phyloP scores from a whole-genome alignment of 768 basidiomycete species.

The Rhodotorula sphaerocarpa region DNA sequence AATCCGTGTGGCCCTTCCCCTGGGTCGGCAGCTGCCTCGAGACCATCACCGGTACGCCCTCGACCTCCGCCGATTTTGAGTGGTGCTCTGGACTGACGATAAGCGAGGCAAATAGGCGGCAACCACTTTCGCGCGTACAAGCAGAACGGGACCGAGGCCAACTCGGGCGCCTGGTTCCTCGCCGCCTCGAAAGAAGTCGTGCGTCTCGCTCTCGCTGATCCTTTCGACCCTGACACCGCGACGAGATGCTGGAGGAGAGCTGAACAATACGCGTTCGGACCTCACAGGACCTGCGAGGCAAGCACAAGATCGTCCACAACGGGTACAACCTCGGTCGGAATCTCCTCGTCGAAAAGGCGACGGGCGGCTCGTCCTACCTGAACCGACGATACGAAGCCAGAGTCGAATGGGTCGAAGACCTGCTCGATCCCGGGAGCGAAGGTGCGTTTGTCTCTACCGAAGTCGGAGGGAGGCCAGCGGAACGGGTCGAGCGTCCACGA shows the following conservation, averaged over 20 bases:
- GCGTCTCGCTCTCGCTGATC: too few relatives aligned
- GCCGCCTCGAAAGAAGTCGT: conserved; percentile 63
- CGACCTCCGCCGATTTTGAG: neutral
- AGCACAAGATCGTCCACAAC: conserved; percentile 63
- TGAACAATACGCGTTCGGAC: too few relatives aligned
- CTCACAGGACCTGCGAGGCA: conserved; percentile 29
- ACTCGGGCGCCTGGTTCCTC: conserved; percentile 76
- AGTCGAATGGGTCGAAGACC: conserved; percentile 64
- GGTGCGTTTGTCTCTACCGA: too few relatives aligned
- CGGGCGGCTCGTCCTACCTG: conserved; percentile 56
- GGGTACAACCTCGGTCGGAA: conserved; percentile 79
- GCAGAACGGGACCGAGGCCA: conserved; percentile 66
- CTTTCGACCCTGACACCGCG: too few relatives aligned
- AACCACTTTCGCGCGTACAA: conserved; percentile 84
- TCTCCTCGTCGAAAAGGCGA: conserved; percentile 59
- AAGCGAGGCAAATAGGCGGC: conserved; percentile 55
- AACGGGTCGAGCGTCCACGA: too few relatives aligned
- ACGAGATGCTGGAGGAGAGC: too few relatives aligned
- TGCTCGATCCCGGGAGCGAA: conserved; percentile 57
- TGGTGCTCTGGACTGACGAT: neutral
- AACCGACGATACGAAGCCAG: conserved; percentile 67
- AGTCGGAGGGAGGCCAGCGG: too few relatives aligned
- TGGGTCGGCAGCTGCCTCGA: conserved; percentile 83
- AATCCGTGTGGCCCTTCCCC: conserved; percentile 55
- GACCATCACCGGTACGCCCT: conserved; percentile 55